phyloP scores from a whole-genome alignment of 2,329 filamentous ascomycete species.

The Cryphonectria nitschkei region DNA sequence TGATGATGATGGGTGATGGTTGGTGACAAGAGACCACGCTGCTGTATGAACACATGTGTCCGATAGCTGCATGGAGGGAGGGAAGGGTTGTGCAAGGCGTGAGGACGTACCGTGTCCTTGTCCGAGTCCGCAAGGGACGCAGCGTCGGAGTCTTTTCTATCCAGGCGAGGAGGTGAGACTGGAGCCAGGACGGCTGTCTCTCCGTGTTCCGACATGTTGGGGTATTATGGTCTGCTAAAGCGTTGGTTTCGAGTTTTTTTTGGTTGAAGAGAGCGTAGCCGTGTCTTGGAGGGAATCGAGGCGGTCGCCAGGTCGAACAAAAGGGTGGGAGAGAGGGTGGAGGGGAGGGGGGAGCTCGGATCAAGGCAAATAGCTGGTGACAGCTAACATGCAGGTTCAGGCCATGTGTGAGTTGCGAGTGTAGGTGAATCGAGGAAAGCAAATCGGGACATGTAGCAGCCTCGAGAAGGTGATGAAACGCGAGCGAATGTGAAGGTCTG shows the following conservation, averaged over 20 bases:
- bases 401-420: conserved; percentile 23
- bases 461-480: not conserved
- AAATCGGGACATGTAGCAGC: conserved; percentile 5
- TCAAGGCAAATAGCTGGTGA: conserved; percentile 22
- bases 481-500: not conserved
- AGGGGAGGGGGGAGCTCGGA: conserved; percentile 1
- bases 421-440: conserved; percentile 9
- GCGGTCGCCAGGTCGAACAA: conserved; percentile 1
- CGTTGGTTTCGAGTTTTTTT: not conserved
- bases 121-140: conserved; percentile 40
- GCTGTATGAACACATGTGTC: not conserved
- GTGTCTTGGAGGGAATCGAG: conserved; percentile 2
- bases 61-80: not conserved
- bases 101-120: conserved; percentile 42
- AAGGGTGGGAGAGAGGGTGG: not conserved
- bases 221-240: not conserved
- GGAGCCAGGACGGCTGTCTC: conserved; percentile 32
- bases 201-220: conserved; percentile 38
- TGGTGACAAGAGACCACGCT: conserved; percentile 2
- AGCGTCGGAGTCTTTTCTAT: conserved; percentile 31
- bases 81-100: not conserved
- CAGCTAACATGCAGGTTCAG: conserved; percentile 25
- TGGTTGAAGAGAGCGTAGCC: not conserved
- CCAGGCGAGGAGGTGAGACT: conserved; percentile 30
- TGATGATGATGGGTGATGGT: conserved; percentile 5